phyloP scores from a whole-genome alignment of 1,284 basidiomycete species.

The Sutorius eximius region DNA sequence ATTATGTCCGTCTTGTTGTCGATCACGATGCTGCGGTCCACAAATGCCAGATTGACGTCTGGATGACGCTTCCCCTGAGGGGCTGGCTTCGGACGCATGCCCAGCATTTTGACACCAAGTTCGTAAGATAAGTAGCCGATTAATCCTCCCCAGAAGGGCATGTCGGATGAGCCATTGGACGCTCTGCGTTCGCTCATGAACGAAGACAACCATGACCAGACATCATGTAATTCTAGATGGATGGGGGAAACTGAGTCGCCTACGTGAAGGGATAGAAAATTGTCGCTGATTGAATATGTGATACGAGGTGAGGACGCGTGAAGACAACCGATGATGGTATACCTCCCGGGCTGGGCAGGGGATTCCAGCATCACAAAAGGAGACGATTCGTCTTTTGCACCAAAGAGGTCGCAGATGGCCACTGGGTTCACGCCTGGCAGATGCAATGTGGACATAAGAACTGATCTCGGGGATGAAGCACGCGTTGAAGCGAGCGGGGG shows the following conservation, averaged over 20 bases:
- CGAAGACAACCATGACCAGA: slow-evolving; percentile 72
- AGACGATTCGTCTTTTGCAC: slow-evolving; percentile 53
- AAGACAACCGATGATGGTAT: slow-evolving; percentile 66
- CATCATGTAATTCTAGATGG: slow-evolving; percentile 44
- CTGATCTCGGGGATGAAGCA: slow-evolving; percentile 24
- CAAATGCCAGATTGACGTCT: slow-evolving; percentile 71
- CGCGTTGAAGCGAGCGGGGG: slow-evolving; percentile 25
- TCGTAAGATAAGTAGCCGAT: slow-evolving; percentile 75
- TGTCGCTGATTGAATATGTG: slow-evolving; percentile 55
- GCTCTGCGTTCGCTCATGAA: slow-evolving; percentile 60
- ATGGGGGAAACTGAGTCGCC: slow-evolving; percentile 35
- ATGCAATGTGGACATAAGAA: slow-evolving; percentile 44
- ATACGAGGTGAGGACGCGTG: slow-evolving; percentile 53
- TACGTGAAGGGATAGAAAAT: slow-evolving; percentile 43
- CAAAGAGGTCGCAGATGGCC: slow-evolving; percentile 59
- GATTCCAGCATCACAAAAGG: slow-evolving; percentile 76
- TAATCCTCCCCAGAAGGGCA: slow-evolving; percentile 80
- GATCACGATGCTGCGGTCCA: slow-evolving; percentile 74
- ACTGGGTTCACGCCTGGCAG: slow-evolving; percentile 43
- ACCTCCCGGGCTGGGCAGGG: slow-evolving; percentile 69
- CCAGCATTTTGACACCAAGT: slow-evolving; percentile 59
- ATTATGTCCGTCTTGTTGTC: slow-evolving; percentile 49
- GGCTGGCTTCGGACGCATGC: slow-evolving; percentile 37
- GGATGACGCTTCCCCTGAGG: slow-evolving; percentile 44
- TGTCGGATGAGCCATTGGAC: slow-evolving; percentile 44